phyloP scores from a whole-genome alignment of 176 grass and related monocot genomes.

The Aegilops tauschii region DNA sequence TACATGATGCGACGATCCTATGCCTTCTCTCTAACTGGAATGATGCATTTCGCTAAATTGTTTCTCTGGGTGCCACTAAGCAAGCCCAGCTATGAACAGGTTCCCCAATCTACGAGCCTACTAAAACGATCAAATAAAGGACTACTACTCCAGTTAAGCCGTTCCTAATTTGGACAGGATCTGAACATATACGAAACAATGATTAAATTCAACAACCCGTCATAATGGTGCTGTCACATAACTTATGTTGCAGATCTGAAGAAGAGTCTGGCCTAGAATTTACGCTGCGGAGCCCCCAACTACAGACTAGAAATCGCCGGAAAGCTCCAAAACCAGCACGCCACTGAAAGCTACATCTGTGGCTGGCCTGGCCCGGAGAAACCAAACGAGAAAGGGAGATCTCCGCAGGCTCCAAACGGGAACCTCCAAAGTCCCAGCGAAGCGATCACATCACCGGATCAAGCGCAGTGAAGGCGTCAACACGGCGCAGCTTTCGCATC shows the following conservation, averaged over 20 bases:
- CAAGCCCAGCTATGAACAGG: not conserved
- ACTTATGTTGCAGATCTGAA: constrained; percentile 22
- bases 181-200: not conserved
- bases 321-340: not conserved
- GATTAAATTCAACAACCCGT: not conserved
- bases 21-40: not conserved
- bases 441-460: constrained; percentile 8
- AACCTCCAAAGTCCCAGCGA: not conserved
- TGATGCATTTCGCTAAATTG: not conserved
- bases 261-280: not conserved
- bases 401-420: not conserved
- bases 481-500: too few relatives aligned
- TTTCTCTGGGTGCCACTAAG: not conserved
- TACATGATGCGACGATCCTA: not conserved
- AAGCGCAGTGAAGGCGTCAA: not conserved
- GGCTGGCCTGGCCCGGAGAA: not conserved
- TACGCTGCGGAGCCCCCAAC: not conserved
- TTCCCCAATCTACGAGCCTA: not conserved
- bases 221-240: not conserved
- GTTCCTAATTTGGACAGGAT: not conserved
- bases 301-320: not conserved
- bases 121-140: not conserved
- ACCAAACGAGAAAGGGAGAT: constrained; percentile 1
- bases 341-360: not conserved
- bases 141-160: not conserved